Conservation (phyloP, 2,329 filamentous ascomycete genomes). For the Huntiella decipiens region DNA sequence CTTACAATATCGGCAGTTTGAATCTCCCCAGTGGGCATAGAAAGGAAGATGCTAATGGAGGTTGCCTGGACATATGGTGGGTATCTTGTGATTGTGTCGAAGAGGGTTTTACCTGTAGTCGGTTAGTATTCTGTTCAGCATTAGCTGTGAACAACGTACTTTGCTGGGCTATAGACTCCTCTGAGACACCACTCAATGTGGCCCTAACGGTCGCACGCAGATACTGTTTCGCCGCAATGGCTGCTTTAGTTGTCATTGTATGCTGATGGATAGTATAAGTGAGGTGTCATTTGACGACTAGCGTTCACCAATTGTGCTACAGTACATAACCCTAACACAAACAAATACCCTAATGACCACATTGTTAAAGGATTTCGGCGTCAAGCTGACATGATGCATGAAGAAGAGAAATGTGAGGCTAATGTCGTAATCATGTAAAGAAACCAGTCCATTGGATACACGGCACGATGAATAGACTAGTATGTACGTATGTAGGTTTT, state of each 20-base stretch:
- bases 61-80: slow-evolving; percentile 57
- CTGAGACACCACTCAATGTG: slow-evolving; percentile 39
- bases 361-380: no score
- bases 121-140: background rate
- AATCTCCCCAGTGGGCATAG: slow-evolving; percentile 77
- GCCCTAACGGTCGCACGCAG: slow-evolving; percentile 52
- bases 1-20: slow-evolving; percentile 68
- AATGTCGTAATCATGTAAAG: no score
- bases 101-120: slow-evolving; percentile 41
- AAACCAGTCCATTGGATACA: no score
- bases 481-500: no score
- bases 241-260: slow-evolving; percentile 27
- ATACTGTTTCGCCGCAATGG: slow-evolving; percentile 56
- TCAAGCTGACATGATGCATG: no score
- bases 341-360: no score
- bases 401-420: no score
- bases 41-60: slow-evolving; percentile 71
- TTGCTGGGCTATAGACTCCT: slow-evolving; percentile 45
- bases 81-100: slow-evolving; percentile 44
- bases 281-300: no score
- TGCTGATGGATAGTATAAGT: no score
- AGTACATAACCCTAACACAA: no score
- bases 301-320: no score
- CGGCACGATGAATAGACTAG: no score
- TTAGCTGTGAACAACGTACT: slow-evolving; percentile 30